Evolutionary conservation across 306 rosid species (phyloP).

Genomic region (Gynostemma pentaphyllum): DNA sequence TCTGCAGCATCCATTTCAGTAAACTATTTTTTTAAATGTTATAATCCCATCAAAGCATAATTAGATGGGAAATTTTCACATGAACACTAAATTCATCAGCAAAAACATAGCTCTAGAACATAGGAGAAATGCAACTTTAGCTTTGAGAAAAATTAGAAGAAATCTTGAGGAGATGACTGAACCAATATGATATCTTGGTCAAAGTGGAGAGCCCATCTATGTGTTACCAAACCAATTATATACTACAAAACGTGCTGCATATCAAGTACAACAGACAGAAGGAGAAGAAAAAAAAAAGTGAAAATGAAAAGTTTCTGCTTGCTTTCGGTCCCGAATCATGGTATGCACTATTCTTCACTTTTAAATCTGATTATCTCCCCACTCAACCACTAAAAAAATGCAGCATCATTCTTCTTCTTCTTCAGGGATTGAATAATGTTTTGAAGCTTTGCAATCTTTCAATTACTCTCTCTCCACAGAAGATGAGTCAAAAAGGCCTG

Average conservation of each 20-base stretch:
- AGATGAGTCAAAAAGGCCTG: slow-evolving; percentile 25
- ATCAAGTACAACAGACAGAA: not conserved
- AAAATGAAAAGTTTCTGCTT: slow-evolving; percentile 5
- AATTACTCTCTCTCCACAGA: slow-evolving; percentile 16
- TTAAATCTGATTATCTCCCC: not conserved
- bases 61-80: not conserved
- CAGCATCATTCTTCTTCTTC: slow-evolving; percentile 4
- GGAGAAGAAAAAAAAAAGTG: not conserved
- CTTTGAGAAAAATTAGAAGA: slow-evolving; percentile 5
- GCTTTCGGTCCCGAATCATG: not conserved
- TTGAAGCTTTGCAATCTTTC: slow-evolving; percentile 17
- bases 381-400: not conserved
- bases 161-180: slow-evolving; percentile 10
- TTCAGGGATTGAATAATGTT: slow-evolving; percentile 9
- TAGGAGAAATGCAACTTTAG: not conserved
- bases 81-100: not conserved
- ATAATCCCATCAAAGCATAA: too few species aligned
- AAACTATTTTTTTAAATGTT: too few species aligned
- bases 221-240: slow-evolving; percentile 3
- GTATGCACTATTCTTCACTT: not conserved
- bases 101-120: not conserved
- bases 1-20: too few species aligned
- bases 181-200: slow-evolving; percentile 2
- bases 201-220: not conserved
- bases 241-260: slow-evolving; percentile 30